Conservation (phyloP, 2,329 filamentous ascomycete species). For the Colletotrichum sp. region DNA sequence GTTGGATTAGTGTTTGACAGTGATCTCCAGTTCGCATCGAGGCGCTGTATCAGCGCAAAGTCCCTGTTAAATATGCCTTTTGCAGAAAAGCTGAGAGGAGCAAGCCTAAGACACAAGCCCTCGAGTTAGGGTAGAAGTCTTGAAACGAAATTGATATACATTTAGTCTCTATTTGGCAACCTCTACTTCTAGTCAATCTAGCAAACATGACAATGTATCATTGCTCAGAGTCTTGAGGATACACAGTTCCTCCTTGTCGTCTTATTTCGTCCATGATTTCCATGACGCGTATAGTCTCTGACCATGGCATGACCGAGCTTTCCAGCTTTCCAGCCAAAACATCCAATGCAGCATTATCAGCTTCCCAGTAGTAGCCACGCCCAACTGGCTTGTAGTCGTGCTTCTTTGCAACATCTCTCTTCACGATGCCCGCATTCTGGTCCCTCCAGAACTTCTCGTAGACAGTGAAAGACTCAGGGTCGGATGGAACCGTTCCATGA, state of each 20-base stretch:
- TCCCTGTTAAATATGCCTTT: not conserved
- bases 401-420: constrained; percentile 31
- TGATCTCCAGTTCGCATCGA: not conserved
- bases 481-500: constrained; percentile 34
- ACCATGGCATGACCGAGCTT: constrained; percentile 47
- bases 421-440: constrained; percentile 22
- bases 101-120: accelerated
- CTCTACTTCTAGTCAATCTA: not conserved
- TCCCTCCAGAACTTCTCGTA: constrained; percentile 22
- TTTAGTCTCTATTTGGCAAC: not conserved
- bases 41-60: not conserved
- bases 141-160: accelerated
- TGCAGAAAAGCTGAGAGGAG: accelerated
- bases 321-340: constrained; percentile 40
- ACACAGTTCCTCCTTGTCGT: constrained; percentile 32
- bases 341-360: constrained; percentile 45
- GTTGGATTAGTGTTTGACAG: not conserved
- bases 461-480: constrained; percentile 39
- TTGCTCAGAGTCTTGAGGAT: constrained; percentile 28
- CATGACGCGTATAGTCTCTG: constrained; percentile 49
- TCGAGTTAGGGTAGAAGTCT: not conserved
- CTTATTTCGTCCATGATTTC: constrained; percentile 52
- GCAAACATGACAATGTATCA: not conserved
- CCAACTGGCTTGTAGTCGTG: constrained; percentile 37
- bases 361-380: constrained; percentile 49